Base-by-base conservation (phyloP, 164 flowering plant species). In the Berberis thunbergii region DNA sequence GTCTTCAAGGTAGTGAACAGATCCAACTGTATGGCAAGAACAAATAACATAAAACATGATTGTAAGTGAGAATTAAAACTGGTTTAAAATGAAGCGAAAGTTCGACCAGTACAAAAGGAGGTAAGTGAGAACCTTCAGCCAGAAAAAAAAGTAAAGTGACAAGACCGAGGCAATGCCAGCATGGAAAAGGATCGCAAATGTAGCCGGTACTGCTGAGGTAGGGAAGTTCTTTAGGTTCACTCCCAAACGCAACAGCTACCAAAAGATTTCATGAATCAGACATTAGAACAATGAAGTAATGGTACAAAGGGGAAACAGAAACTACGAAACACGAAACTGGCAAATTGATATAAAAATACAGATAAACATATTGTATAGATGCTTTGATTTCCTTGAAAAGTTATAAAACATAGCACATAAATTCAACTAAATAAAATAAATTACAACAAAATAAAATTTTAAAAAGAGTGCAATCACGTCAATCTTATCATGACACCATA, bases 161-260 rank as follows among this genome's bases (percentile, higher is more conserved):
- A 95, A 79, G 65, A 95, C 91, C 11, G 91, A 89, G 54, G 83
- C 97, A 70, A 95, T 80, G 70, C 96, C 92, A 44, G 61, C 41
- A 59, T 95, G 97, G 89, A 95, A 95, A 60, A 88, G 91, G 45
- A 79, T 45, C 53, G 94, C 91, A 78, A 83, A 86, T 66, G 76
- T 71, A 40, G 92, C 88, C 54, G 94, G 96, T 46, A 72, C 73
- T 8, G 84, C 68, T 57, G 92, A 78, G 41, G 79, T 71, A 2
- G 97, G 99, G 73, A 89, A 89, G 72, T 81, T 88, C 82, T 88
- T 89, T 53, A 88, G 70, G 79, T 91, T 91, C 67, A 84, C 89
- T 26, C 90, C 89, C 40, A 95, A 75, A 42, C 76, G 72, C 41
- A 87, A 10, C 5, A 94, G 78, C 99, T 94, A 87, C 69, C 45